These are phyloP conservation scores for Mycena metata DNA, from an alignment of 768 basidiomycete genomes.

Conservation along the genomic window DNA sequence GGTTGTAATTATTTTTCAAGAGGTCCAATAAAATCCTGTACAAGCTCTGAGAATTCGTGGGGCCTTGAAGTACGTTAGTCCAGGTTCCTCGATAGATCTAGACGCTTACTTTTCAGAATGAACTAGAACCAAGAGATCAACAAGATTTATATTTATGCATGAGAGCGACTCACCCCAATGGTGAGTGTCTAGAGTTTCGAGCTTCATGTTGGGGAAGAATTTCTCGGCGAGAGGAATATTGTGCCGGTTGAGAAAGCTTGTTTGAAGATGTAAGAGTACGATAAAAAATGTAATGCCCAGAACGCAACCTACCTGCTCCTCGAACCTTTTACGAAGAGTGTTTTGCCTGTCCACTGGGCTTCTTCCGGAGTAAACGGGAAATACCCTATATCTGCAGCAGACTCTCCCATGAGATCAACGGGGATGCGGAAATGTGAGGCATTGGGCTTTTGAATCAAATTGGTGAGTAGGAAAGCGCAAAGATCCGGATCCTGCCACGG, in stretches of 20 bases:
- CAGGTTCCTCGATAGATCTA: background rate
- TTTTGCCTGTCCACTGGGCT: conserved; percentile 66
- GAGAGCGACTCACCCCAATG: conserved; percentile 82
- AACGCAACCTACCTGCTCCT: conserved; percentile 71
- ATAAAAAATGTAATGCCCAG: background rate
- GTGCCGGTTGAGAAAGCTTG: conserved; percentile 81
- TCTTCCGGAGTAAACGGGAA: conserved; percentile 81
- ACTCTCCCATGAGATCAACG: conserved; percentile 69
- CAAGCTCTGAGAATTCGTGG: conserved; percentile 25
- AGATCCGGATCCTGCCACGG: conserved; percentile 72
- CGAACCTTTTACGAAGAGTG: conserved; percentile 84
- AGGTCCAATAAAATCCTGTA: conserved; percentile 31
- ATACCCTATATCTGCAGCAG: conserved; percentile 75
- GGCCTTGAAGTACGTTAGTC: conserved; percentile 19
- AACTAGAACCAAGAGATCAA: conserved; percentile 57
- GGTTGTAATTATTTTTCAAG: background rate
- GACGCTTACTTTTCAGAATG: conserved; percentile 78
- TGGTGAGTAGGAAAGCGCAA: conserved; percentile 90
- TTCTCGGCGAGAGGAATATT: conserved; percentile 71
- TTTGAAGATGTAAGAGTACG: background rate
- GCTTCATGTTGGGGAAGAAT: conserved; percentile 80
- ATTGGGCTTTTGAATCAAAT: conserved; percentile 64
- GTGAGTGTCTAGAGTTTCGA: conserved; percentile 78
- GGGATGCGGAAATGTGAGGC: conserved; percentile 77
- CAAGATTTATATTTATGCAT: background rate